Evolutionary conservation across 2,329 filamentous ascomycete genomes (phyloP).

Genomic region (Beauveria caledonica): DNA sequence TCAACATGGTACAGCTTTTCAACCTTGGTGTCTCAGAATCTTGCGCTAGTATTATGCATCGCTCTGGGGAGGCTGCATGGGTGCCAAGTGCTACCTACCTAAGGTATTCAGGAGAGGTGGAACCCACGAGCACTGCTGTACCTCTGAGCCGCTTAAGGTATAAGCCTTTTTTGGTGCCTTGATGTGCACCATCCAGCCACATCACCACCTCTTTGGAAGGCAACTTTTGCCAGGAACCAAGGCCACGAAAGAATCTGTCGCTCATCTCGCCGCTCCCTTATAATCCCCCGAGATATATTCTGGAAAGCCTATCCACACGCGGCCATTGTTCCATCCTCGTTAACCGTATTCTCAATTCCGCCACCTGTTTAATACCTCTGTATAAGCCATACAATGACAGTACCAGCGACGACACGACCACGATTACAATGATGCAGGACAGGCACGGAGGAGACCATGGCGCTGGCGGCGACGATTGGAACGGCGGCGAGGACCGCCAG

Average conservation of each 20-base stretch:
- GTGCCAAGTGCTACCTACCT: neutral
- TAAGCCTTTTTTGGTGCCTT: neutral
- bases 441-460: conserved; percentile 6
- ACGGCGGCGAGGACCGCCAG: conserved; percentile 18
- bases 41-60: neutral
- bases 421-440: conserved; percentile 9
- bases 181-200: neutral
- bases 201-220: conserved; percentile 4
- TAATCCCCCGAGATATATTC: too few species aligned
- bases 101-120: conserved; percentile 3
- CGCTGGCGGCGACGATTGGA: neutral
- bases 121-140: neutral
- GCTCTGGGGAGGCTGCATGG: neutral
- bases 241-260: neutral
- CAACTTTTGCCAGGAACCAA: neutral
- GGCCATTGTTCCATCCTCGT: neutral
- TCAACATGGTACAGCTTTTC: too few species aligned
- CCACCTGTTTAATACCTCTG: neutral
- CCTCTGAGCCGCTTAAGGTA: neutral
- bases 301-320: neutral
- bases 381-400: conserved; percentile 10
- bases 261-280: neutral
- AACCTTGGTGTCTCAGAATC: neutral
- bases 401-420: conserved; percentile 12
- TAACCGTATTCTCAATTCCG: neutral